A percentile compares a stretch with the other conserved stretches of the same genome.
These are phyloP conservation scores for Mytilinidion resinicola DNA, from an alignment of 495 filamentous ascomycete genomes.

Conservation along the genomic window DNA sequence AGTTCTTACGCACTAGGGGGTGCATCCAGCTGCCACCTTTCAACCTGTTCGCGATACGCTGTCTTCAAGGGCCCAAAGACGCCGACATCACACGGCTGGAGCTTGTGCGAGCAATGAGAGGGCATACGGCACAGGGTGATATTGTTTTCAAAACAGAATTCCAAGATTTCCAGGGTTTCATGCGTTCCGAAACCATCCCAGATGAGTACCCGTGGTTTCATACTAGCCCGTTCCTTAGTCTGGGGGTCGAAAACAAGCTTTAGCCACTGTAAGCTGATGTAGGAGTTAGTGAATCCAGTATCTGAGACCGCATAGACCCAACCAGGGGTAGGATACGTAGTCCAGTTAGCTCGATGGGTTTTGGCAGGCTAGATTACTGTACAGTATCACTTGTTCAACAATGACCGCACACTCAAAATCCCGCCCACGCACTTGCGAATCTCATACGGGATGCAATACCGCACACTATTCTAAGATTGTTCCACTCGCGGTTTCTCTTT, in stretches of 20 bases:
- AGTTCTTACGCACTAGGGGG: too few species aligned
- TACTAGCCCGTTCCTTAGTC: slow-evolving; percentile 8
- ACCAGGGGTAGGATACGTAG: slow-evolving; percentile 29
- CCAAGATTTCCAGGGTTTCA: background rate
- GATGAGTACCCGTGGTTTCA: slow-evolving; percentile 10
- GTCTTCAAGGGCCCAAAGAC: slow-evolving; percentile 9
- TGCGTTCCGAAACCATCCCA: background rate
- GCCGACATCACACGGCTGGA: background rate
- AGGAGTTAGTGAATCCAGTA: slow-evolving; percentile 30
- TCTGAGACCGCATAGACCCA: slow-evolving; percentile 31
- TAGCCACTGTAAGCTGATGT: slow-evolving; percentile 31
- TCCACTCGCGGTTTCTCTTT: too few species aligned
- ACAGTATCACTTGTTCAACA: too few species aligned
- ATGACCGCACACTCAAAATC: too few species aligned
- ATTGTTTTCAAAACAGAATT: background rate
- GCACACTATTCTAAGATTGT: too few species aligned
- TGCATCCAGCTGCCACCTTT: too few species aligned
- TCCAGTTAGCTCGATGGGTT: slow-evolving; percentile 15
- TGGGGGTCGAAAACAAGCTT: slow-evolving; percentile 34
- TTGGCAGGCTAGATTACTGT: slow-evolving; percentile 33
- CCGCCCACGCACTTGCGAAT: too few species aligned
- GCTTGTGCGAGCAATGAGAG: slow-evolving; percentile 2
- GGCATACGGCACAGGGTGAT: background rate
- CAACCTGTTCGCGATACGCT: slow-evolving; percentile 7
- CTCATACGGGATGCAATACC: too few species aligned